Base-by-base conservation (phyloP, 352 stramenopile genomes). In the Phytophthora colocasiae region DNA sequence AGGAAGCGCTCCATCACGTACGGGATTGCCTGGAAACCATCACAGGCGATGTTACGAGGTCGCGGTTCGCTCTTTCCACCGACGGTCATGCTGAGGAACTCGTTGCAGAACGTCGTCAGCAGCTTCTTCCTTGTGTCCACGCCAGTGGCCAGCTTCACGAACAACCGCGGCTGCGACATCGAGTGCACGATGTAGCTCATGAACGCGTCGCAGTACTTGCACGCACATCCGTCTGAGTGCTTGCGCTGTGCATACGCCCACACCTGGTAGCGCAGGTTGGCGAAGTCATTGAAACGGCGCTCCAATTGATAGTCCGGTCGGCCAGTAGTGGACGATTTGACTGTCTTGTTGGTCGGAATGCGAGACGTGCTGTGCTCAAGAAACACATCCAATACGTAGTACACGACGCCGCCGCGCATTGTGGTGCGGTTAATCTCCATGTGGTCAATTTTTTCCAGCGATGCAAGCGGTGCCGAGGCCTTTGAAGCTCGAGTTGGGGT, bases 351-450 rank as follows among this genome's bases (percentile, higher is more conserved):
- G 15, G 76, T 85, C 41, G 78, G 83, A 50, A 92, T 87, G 43
- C 81, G 81, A n/a, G 66, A 86, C 57, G 80, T 76, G 34, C 63
- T 66, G 53, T 80, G 76, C 63, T 90, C 56, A 4, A 90, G 62
- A 69, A 75, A 92, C 14, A 92, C 71, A 34, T 92, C 75, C 7
- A 89, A 43, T 8, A 80, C 58, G 56, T 88, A 88, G 59, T 77
- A 87, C 0, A 69, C 62, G 40, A 89, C 77, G 15, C 78, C 73
- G 9, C 69, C 61, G 31, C 80, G 77, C 47, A 76, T 51, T n/a
- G 44, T 61, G 19, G 58, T 77, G 24, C 34, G 50, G 39, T 76
- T 75, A 55, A 89, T 82, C 60, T 85, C 73, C 51, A 89, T 36
- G 43, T 63, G 70, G 17, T 85, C 68, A 62, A 87, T 78, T 24